Evolutionary conservation across 2,329 filamentous ascomycete species (phyloP).

Genomic region (Colletotrichum karsti): DNA sequence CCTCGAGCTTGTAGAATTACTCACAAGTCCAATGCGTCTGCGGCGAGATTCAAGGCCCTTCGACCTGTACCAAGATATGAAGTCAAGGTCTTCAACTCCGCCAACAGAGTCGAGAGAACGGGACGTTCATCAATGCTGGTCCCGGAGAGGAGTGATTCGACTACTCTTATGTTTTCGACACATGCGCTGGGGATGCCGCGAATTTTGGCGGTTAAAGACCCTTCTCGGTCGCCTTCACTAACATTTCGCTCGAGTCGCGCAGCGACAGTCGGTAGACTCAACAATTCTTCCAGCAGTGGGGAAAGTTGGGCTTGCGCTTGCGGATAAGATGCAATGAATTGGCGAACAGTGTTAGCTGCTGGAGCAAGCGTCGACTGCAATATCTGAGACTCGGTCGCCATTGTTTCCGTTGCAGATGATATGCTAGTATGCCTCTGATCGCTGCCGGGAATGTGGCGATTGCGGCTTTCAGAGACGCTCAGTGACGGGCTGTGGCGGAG

Average conservation of each 20-base stretch:
- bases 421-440: not conserved
- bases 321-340: not conserved
- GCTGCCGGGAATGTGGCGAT: not conserved
- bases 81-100: not conserved
- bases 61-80: not conserved
- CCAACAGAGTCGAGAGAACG: not conserved
- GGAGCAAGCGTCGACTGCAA: not conserved
- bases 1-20: too few relatives aligned
- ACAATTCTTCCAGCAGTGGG: not conserved
- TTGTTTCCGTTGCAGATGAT: not conserved
- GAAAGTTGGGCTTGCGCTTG: not conserved
- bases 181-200: not conserved
- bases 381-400: not conserved
- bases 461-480: not conserved
- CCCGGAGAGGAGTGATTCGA: not conserved
- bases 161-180: not conserved
- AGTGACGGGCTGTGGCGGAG: not conserved
- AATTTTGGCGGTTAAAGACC: not conserved
- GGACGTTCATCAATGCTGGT: not conserved
- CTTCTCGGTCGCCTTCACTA: not conserved
- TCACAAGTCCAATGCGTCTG: constrained; percentile 12
- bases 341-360: not conserved
- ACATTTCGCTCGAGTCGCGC: not conserved
- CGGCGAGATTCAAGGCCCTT: not conserved
- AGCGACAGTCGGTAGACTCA: not conserved